A percentile compares a stretch with the other conserved stretches of the same genome.
phyloP scores from a whole-genome alignment of 805 yeast genomes.

The Myxozyma mucilagina region DNA sequence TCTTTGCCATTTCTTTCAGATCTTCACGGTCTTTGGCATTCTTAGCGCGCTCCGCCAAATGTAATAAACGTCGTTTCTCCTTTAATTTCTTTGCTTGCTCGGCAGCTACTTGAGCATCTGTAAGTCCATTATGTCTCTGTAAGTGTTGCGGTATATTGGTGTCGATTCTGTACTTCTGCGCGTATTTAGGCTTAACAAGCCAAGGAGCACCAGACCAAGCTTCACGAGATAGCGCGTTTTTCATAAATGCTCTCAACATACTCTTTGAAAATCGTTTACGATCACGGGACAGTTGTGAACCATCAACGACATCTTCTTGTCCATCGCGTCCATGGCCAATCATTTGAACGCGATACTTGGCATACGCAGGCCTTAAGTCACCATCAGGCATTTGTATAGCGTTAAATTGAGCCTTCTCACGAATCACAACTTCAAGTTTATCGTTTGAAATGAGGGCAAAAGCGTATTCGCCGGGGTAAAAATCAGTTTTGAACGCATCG shows the following conservation, averaged over 20 bases:
- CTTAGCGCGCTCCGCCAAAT: constrained; percentile 15
- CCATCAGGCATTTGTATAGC: constrained; percentile 40
- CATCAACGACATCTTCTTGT: constrained; percentile 69
- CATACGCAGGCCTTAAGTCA: constrained; percentile 52
- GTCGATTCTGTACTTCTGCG: constrained; percentile 62
- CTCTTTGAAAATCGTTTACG: constrained; percentile 86
- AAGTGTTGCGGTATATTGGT: constrained; percentile 37
- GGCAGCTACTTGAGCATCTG: constrained; percentile 23
- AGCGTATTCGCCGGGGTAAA: constrained; percentile 88
- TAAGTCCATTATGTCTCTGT: constrained; percentile 22
- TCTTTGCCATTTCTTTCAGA: constrained; percentile 7
- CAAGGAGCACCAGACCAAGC: constrained; percentile 92
- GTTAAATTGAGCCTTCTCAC: constrained; percentile 79
- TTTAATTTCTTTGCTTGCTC: constrained; percentile 21
- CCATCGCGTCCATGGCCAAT: constrained; percentile 36
- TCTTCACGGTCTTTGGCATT: background rate
- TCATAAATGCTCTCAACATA: constrained; percentile 83
- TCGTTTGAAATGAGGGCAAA: constrained; percentile 50
- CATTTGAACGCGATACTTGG: constrained; percentile 71
- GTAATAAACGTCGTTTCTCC: constrained; percentile 12
- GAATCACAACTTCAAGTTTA: constrained; percentile 58
- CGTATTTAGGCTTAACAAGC: constrained; percentile 81
- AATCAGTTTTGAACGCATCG: constrained; percentile 70
- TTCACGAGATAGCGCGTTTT: constrained; percentile 73
- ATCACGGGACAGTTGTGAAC: constrained; percentile 73